A percentile compares a stretch with the other conserved stretches of the same genome.
phyloP scores from a whole-genome alignment of 2,329 filamentous ascomycete species.

The Fusarium sublunatum region DNA sequence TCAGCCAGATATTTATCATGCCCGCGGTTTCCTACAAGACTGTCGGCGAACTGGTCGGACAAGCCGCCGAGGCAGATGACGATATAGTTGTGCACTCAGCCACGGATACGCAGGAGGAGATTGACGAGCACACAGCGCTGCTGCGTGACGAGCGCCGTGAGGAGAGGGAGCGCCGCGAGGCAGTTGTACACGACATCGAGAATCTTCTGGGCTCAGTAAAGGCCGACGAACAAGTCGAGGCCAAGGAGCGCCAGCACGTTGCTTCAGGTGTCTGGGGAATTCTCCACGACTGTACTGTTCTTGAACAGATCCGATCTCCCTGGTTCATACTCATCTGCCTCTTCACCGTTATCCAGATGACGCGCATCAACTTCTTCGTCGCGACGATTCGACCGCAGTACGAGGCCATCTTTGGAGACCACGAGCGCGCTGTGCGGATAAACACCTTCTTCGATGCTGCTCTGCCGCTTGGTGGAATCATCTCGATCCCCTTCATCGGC shows the following conservation, averaged over 20 bases:
- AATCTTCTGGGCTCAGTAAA: slow-evolving; percentile 74
- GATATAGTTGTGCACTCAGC: slow-evolving; percentile 47
- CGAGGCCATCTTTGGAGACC: slow-evolving; percentile 74
- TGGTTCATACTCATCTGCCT: slow-evolving; percentile 89
- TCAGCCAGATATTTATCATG: slow-evolving; percentile 77
- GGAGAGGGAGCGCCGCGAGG: slow-evolving; percentile 69
- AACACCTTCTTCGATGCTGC: slow-evolving; percentile 86
- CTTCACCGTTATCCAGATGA: slow-evolving; percentile 83
- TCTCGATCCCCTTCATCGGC: slow-evolving; percentile 90
- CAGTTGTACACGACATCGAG: slow-evolving; percentile 76
- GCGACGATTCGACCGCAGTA: slow-evolving; percentile 88
- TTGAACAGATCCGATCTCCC: slow-evolving; percentile 78
- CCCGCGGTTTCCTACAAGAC: slow-evolving; percentile 84
- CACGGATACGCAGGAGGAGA: slow-evolving; percentile 47
- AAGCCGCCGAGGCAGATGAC: slow-evolving; percentile 67
- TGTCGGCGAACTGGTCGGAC: slow-evolving; percentile 81
- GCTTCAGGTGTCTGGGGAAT: slow-evolving; percentile 87
- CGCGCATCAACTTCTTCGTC: slow-evolving; percentile 91
- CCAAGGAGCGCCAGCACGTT: slow-evolving; percentile 76
- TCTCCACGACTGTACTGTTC: slow-evolving; percentile 77
- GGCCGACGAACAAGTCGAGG: slow-evolving; percentile 70
- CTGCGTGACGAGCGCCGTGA: slow-evolving; percentile 67
- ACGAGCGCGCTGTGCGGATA: slow-evolving; percentile 71
- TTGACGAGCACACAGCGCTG: slow-evolving; percentile 67
- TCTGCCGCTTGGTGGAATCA: slow-evolving; percentile 82